Base-by-base conservation (phyloP, 2,329 filamentous ascomycete species). In the Trichophyton simii region DNA sequence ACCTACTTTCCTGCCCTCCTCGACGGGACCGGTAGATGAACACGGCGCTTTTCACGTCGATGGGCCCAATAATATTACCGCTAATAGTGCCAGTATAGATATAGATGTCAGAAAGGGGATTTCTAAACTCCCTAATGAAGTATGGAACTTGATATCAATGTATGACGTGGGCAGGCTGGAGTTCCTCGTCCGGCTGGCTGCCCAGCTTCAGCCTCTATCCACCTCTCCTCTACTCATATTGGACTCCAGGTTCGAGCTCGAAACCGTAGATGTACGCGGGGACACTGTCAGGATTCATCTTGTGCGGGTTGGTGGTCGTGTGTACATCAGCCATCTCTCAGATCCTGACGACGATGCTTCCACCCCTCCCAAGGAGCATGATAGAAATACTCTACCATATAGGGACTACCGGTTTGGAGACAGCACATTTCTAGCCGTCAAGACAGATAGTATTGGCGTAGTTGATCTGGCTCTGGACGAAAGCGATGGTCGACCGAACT, bases 301-400 rank as follows among this genome's bases (percentile, higher is more conserved):
- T 18, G n/a, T 59, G 28, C 6, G 58, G 18, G 25, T 59, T 18
- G 60, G 55, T 55, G 34, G 48, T 15, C 44, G 55, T 9, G 4
- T 36, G 5, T 59, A 60, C 31, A 38, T 60, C 31, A 18, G n/a
- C 41, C 15, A 28, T 50, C 13, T 69, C 71, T 62, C 65, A 64
- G 1, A 67, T 68, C 22, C 66, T 64, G 4, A 61, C 73, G 2
- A 60, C 71, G 66, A 18, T 64, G 64, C 36, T 72, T 63, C 38
- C 72, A 68, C 64, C n/a, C 13, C 25, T 31, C 6, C 28, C 6
- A 38, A 38, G 3, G 9, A 38, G 11, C 9, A 38, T 38, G 11
- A 38, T 11, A 38, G 11, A 38, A 11, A 38, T 38, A 38, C 34
- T 8, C 34, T 38, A 7, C 34, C 3, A 38, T 22, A 58, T 8